phyloP scores from a whole-genome alignment of 164 flowering plant genomes.

The Aristolochia fimbriata region DNA sequence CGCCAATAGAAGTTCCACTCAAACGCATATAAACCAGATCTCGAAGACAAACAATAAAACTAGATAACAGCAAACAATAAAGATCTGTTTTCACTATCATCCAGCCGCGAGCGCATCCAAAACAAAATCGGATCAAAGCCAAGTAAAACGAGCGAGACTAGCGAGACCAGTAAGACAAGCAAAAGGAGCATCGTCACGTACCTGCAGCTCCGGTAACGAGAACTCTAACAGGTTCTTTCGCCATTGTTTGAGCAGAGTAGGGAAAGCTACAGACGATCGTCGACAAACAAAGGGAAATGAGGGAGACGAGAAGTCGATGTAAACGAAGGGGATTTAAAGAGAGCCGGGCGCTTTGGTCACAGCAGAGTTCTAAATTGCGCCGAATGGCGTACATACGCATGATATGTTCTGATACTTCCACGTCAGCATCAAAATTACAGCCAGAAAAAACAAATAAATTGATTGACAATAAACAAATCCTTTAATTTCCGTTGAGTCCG shows the following conservation, averaged over 20 bases:
- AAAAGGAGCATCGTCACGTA: constrained; percentile 10
- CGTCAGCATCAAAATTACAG: neutral
- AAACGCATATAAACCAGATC: too few relatives aligned
- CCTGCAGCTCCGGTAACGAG: constrained; percentile 95
- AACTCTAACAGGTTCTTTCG: constrained; percentile 74
- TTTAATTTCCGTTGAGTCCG: too few relatives aligned
- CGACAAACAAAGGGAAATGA: too few relatives aligned
- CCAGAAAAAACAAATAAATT: neutral
- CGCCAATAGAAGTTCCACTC: too few relatives aligned
- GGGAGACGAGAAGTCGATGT: too few relatives aligned
- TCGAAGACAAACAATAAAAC: too few relatives aligned
- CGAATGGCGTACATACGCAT: neutral
- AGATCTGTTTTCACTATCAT: too few relatives aligned
- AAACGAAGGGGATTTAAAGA: neutral
- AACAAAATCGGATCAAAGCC: neutral
- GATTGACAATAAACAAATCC: too few relatives aligned
- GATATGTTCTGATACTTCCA: neutral
- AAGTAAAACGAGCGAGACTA: neutral
- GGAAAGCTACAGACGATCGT: too few relatives aligned
- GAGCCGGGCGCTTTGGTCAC: neutral
- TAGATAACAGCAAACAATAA: too few relatives aligned
- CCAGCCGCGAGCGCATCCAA: too few relatives aligned
- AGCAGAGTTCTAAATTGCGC: too few relatives aligned
- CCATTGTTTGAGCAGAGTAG: constrained; percentile 29
- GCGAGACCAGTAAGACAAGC: neutral